Conservation (phyloP, 139 green algal species). For the Tetradesmus lagerheimii region DNA sequence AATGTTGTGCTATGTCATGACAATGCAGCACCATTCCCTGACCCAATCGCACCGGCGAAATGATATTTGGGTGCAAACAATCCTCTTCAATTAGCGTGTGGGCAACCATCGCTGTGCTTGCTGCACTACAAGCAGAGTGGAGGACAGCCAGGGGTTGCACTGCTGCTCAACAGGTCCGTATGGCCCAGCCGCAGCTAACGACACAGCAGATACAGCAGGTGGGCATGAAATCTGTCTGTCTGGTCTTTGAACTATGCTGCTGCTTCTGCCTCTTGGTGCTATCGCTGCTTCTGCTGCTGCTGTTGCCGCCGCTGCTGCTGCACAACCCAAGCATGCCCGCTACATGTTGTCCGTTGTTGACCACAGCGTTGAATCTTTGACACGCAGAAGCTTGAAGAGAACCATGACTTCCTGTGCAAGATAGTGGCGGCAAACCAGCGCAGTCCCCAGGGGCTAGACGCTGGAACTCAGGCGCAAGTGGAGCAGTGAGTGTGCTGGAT, state of each 20-base stretch:
- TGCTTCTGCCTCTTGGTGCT: neutral
- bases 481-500: slow-evolving; percentile 24
- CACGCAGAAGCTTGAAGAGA: slow-evolving; percentile 42
- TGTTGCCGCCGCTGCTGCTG: neutral
- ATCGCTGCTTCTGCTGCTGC: neutral
- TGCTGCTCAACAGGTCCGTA: neutral
- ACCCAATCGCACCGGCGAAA: neutral
- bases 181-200: slow-evolving; percentile 7
- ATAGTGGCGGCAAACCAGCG: slow-evolving; percentile 14
- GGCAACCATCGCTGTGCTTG: neutral
- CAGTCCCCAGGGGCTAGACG: neutral
- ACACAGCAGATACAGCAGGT: slow-evolving; percentile 35
- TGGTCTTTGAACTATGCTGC: neutral
- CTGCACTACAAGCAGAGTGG: neutral
- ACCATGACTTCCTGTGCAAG: slow-evolving; percentile 3
- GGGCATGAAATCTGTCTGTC: neutral
- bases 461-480: neutral
- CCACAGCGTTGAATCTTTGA: too few relatives aligned
- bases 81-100: neutral
- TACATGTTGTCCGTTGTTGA: neutral
- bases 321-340: neutral
- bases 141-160: neutral
- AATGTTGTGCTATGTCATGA: neutral
- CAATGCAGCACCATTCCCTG: neutral
- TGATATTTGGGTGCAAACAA: neutral